A percentile compares a stretch with the other conserved stretches of the same genome.
Evolutionary conservation across 345 rosid genomes (phyloP).

Genomic region (Salix caprea): DNA sequence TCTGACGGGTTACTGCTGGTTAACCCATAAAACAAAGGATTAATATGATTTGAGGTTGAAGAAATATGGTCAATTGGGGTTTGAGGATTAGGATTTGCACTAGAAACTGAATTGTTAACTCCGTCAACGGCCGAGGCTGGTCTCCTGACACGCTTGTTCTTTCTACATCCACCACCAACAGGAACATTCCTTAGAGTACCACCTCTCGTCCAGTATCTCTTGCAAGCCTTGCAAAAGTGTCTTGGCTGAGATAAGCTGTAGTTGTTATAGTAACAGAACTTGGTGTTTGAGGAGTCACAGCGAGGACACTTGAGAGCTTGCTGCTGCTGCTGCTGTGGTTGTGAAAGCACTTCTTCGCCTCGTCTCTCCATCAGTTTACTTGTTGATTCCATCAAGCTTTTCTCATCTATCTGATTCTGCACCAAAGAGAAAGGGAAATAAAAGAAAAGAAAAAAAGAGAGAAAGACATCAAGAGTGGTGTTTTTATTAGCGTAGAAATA

Average conservation of each 20-base stretch:
- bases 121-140: conserved; percentile 31
- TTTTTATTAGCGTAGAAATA: conserved; percentile 28
- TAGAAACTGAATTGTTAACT: conserved; percentile 14
- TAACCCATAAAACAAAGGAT: conserved; percentile 61
- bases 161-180: conserved; percentile 70
- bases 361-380: conserved; percentile 38
- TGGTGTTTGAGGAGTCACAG: conserved; percentile 68
- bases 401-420: conserved; percentile 51
- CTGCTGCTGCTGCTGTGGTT: conserved; percentile 21
- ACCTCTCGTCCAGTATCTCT: conserved; percentile 70
- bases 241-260: conserved; percentile 69
- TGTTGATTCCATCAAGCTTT: conserved; percentile 47
- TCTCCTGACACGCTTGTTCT: conserved; percentile 61
- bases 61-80: conserved; percentile 24
- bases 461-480: conserved; percentile 19
- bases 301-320: conserved; percentile 69
- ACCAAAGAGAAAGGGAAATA: conserved; percentile 13
- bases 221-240: conserved; percentile 73
- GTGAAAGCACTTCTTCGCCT: conserved; percentile 25
- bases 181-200: conserved; percentile 70
- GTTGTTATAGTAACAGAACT: conserved; percentile 80
- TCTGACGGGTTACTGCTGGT: conserved; percentile 38
- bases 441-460: neutral
- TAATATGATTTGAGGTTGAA: conserved; percentile 43
- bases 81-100: conserved; percentile 30